Base-by-base conservation (phyloP, 148 eudicot species). In the Rheum nobile region DNA sequence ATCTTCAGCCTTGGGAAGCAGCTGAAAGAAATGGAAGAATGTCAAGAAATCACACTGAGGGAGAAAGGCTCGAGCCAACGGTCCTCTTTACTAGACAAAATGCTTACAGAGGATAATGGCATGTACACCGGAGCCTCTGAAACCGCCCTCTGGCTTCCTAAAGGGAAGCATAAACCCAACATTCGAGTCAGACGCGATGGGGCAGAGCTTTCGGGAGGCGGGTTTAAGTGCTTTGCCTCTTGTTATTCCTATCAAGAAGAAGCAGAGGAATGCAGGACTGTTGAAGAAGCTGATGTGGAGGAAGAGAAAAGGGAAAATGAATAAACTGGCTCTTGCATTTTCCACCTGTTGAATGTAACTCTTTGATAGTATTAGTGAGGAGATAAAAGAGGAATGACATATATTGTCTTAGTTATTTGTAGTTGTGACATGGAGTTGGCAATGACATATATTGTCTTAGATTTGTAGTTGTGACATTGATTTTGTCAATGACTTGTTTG, bases 1-100 rank as follows among this genome's bases (percentile, higher is more conserved):
- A 86, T 93, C 72, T 75, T 83, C 38, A 80, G 89, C 75, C 73
- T 93, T 22, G 97, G 97, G 63, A 88, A 85, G 87, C 98, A 93
- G 79, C 48, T 93, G 37, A 81, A 85, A 78, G 98, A 88, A 50
- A 52, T 93, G 78, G 83, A 91, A 59, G 78, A 89, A 29, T 84
- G 92, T 0, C 75, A 73, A 43, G 82, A 84, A 22, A 72, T 87
- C 38, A 5, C 42, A 28, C 38, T 71, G 39, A 69, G 71, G 71
- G 73, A 82, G 72, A 46, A 35, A n/a, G n/a, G n/a, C n/a, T n/a
- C n/a, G n/a, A n/a, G n/a, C n/a, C n/a, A n/a, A n/a, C n/a, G n/a
- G n/a, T 69, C 83, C 71, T 86, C 98, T 70, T 83, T 93, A 41
- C 87, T 85, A 17, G 98, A 89, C 59, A 83, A 88, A 57, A 88